These are phyloP conservation scores for Coemansia sp. DNA, from an alignment of 192 early-diverging fungal genomes.

Conservation along the genomic window DNA sequence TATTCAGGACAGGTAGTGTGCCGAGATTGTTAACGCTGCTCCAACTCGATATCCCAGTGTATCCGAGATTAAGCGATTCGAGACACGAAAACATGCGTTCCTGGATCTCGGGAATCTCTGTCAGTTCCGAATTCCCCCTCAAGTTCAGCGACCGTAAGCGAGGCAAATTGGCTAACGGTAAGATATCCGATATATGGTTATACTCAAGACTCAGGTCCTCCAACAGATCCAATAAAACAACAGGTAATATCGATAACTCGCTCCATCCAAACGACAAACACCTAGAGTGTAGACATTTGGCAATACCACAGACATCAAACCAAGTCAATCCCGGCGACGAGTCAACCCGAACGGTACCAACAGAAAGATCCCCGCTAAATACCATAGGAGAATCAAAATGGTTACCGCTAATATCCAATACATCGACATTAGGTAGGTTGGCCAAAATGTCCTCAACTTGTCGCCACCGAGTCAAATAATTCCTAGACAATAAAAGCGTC, in stretches of 20 bases:
- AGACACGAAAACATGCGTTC: slow-evolving; percentile 3
- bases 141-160: slow-evolving; percentile 24
- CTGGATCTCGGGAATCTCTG: not conserved
- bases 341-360: slow-evolving; percentile 32
- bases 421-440: slow-evolving; percentile 1
- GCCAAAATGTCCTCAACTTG: slow-evolving; percentile 15
- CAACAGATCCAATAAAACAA: not conserved
- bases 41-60: slow-evolving; percentile 23
- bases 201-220: slow-evolving; percentile 36
- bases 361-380: not conserved
- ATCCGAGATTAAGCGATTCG: slow-evolving; percentile 26
- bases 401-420: slow-evolving; percentile 41
- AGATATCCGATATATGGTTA: slow-evolving; percentile 28
- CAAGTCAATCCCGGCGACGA: slow-evolving; percentile 21
- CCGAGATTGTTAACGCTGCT: not conserved
- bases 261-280: slow-evolving; percentile 41
- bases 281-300: not conserved
- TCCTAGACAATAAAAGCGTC: slow-evolving; percentile 30
- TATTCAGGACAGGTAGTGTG: not conserved
- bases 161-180: slow-evolving; percentile 12
- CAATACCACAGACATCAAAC: slow-evolving; percentile 7
- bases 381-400: slow-evolving; percentile 13
- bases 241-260: not conserved
- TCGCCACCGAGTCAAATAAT: slow-evolving; percentile 35
- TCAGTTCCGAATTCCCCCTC: slow-evolving; percentile 22